Evolutionary conservation across 2,329 filamentous ascomycete species (phyloP).

Genomic region (Nothomitra cinnamomea): DNA sequence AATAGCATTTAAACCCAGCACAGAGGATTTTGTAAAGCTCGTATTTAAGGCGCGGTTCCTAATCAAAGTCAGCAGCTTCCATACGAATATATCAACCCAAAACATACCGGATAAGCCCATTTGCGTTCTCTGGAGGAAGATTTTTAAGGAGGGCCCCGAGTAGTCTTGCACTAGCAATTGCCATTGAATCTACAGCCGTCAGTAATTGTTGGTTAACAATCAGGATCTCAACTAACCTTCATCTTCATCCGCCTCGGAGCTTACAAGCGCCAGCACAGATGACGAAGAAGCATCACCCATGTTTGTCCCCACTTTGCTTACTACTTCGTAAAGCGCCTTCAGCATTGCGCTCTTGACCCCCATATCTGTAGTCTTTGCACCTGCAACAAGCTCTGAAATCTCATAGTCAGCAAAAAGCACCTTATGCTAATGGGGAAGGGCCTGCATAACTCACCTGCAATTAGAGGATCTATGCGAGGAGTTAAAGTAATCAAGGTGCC

Average conservation of each 20-base stretch:
- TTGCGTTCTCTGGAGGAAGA: constrained; percentile 54
- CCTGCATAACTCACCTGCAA: constrained; percentile 31
- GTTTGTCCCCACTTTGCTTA: constrained; percentile 83
- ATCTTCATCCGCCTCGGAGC: constrained; percentile 59
- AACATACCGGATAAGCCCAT: constrained; percentile 36
- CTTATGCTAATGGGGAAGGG: background rate
- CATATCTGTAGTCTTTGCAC: constrained; percentile 72
- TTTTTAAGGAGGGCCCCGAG: constrained; percentile 82
- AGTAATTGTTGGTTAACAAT: background rate
- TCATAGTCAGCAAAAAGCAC: background rate
- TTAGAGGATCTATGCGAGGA: constrained; percentile 84
- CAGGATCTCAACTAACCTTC: constrained; percentile 33
- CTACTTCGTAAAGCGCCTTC: constrained; percentile 88
- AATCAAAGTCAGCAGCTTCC: constrained; percentile 22
- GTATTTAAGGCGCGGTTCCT: constrained; percentile 65
- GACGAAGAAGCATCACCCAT: constrained; percentile 85
- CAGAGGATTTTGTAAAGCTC: constrained; percentile 59
- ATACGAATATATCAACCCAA: background rate
- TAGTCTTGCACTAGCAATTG: constrained; percentile 77
- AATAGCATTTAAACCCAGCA: constrained; percentile 77
- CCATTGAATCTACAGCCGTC: constrained; percentile 40
- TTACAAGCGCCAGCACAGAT: constrained; percentile 77
- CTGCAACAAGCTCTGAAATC: constrained; percentile 67
- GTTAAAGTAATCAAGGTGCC: constrained; percentile 93
- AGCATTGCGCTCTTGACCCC: constrained; percentile 93